Evolutionary conservation across 352 stramenopile genomes (phyloP).

Genomic region (Thraustochytrium striatum): DNA sequence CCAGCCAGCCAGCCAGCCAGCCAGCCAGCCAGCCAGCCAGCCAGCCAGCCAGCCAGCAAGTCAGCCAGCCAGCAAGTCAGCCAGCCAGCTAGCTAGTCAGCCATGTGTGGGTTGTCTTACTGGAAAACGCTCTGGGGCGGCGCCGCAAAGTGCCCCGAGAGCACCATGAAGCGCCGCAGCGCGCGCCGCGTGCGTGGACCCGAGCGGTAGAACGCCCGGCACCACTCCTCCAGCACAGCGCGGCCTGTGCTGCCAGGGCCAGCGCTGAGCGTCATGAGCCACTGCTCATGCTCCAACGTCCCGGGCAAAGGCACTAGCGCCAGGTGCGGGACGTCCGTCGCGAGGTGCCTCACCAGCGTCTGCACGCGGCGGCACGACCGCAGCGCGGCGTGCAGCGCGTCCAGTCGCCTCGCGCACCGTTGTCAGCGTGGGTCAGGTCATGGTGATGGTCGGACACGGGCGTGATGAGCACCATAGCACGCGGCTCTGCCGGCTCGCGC

Average conservation of each 20-base stretch:
- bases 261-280: not conserved
- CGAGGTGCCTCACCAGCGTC: not conserved
- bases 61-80: too few relatives aligned
- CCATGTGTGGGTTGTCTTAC: too few relatives aligned
- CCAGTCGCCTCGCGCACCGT: too few relatives aligned
- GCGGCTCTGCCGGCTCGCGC: too few relatives aligned
- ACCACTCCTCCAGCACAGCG: not conserved
- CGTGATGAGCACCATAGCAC: too few relatives aligned
- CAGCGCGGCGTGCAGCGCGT: not conserved
- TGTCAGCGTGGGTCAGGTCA: too few relatives aligned
- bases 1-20: too few relatives aligned
- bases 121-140: too few relatives aligned
- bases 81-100: too few relatives aligned
- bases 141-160: constrained; percentile 16
- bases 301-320: not conserved
- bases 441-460: too few relatives aligned
- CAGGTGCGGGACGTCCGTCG: not conserved
- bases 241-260: not conserved
- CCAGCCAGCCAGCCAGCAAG: too few relatives aligned
- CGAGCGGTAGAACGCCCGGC: not conserved
- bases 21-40: too few relatives aligned
- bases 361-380: not conserved
- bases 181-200: not conserved
- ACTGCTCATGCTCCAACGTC: not conserved
- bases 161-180: not conserved